These are phyloP conservation scores for Vicia sativa DNA, from an alignment of 306 rosid species.

Conservation along the genomic window DNA sequence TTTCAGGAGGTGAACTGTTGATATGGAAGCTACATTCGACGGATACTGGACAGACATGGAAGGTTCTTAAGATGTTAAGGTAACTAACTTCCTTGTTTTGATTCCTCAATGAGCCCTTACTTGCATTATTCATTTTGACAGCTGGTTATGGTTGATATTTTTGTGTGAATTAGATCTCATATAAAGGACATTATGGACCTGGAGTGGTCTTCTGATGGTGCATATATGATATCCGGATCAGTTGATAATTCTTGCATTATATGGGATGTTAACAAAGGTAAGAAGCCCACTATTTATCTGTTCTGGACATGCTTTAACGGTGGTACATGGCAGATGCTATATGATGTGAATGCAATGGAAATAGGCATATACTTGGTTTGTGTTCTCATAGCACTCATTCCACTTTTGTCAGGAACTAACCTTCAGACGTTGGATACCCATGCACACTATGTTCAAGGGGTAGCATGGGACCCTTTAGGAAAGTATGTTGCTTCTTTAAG, in stretches of 20 bases:
- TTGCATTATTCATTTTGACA: neutral
- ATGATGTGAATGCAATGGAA: conserved; percentile 21
- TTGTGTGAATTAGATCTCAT: conserved; percentile 68
- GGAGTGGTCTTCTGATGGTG: conserved; percentile 81
- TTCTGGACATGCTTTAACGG: conserved; percentile 1
- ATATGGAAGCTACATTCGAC: conserved; percentile 73
- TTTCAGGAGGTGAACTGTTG: conserved; percentile 77
- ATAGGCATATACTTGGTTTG: neutral
- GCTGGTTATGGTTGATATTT: conserved; percentile 37
- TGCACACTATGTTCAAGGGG: conserved; percentile 97
- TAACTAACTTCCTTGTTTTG: conserved; percentile 50
- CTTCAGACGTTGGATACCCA: conserved; percentile 85
- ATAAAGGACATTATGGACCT: conserved; percentile 88
- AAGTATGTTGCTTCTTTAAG: conserved; percentile 84
- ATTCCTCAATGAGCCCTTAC: conserved; percentile 10
- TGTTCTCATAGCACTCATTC: conserved; percentile 28
- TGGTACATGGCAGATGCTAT: conserved; percentile 24
- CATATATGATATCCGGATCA: conserved; percentile 80
- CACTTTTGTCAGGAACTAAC: conserved; percentile 66
- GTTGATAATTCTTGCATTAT: conserved; percentile 93
- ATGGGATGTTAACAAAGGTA: conserved; percentile 93
- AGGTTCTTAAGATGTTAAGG: conserved; percentile 79
- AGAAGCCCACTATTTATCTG: conserved; percentile 21
- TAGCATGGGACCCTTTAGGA: conserved; percentile 90
- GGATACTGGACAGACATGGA: conserved; percentile 76